phyloP scores from a whole-genome alignment of 192 early-diverging fungal genomes.

The Podila epigama region DNA sequence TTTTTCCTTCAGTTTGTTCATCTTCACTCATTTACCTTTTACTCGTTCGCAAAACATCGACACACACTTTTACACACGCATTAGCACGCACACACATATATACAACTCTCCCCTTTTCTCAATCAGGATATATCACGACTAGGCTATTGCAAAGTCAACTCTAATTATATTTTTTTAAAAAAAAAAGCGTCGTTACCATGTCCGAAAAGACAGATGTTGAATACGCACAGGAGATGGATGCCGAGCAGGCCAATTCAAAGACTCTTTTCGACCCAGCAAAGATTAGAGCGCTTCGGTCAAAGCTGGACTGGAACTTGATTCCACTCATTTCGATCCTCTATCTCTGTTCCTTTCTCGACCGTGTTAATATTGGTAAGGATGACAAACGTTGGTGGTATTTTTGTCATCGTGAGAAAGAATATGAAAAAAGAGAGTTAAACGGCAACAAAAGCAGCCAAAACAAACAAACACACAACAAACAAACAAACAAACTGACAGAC shows the following conservation, averaged over 20 bases:
- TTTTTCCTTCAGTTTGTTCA: no score
- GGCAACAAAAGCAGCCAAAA: background rate
- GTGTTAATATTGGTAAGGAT: constrained; percentile 51
- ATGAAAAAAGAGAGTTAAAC: background rate
- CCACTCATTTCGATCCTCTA: constrained; percentile 73
- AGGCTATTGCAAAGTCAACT: no score
- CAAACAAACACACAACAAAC: background rate
- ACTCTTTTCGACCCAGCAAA: constrained; percentile 15
- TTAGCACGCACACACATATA: no score
- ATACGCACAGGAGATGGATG: constrained; percentile 5
- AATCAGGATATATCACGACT: no score
- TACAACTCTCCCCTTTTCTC: no score
- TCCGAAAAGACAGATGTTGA: constrained; percentile 12
- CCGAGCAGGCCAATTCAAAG: constrained; percentile 16
- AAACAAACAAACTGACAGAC: background rate
- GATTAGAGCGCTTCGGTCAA: constrained; percentile 56
- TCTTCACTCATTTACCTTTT: no score
- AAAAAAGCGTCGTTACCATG: no score
- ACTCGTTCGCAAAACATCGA: no score
- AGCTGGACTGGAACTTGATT: constrained; percentile 70
- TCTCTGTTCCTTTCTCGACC: constrained; percentile 75
- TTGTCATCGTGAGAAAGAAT: background rate
- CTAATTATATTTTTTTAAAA: no score
- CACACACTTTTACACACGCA: no score
- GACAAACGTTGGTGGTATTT: background rate